Evolutionary conservation across 140 eudicot species (phyloP), one percentile per base, ranked within the genome.

Genomic region (Stevia rebaudiana): DNA sequence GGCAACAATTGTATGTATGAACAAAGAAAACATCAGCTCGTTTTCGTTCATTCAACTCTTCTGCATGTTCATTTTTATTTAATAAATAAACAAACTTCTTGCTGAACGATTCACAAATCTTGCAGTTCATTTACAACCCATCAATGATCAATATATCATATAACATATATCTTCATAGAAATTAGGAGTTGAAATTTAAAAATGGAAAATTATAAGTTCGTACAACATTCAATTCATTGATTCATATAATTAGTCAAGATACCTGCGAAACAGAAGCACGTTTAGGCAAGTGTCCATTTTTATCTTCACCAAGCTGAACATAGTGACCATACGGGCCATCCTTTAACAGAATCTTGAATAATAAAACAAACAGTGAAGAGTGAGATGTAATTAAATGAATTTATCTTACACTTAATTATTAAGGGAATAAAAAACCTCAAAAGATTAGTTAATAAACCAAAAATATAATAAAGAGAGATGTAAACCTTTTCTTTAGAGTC

Each of bases 271-370:
- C 74, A 11, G 95, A 78, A 41, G 95, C 86, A 61, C 97, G 83
- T 80, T 92, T 88, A 57, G 95, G 97, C 44, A 68, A 53, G 65
- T 85, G 81, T 21, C 99, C 99, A 62, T 78, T 83, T 67, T 83
- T 83, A 78, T 92, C 95, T 70, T 88, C 99, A 61, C 99, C 99
- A 68, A 92, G 96, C 80, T 92, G 99, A 54, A 88, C 84, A 74
- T 92, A 88, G 74, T 62, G 64, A 71, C 98, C 98, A 52, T 83
- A 94, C 17, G 99, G 99, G 50, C 99, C 99, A 68, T 71, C 73
- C 83, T 94, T 94, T 58, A 94, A 54, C 11, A 94, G 70, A 80
- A 94, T 68, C 99, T 94, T 63, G 35, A 78, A 46, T 1, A n/a
- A 60, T 17, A 17, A 66, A 12, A 63, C 63, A 67, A 69, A 23